Percentiles rank a stretch among this genome's conserved stretches.
These are phyloP conservation scores for Fistulina hepatica DNA, from an alignment of 1,284 basidiomycete genomes.

Conservation along the genomic window DNA sequence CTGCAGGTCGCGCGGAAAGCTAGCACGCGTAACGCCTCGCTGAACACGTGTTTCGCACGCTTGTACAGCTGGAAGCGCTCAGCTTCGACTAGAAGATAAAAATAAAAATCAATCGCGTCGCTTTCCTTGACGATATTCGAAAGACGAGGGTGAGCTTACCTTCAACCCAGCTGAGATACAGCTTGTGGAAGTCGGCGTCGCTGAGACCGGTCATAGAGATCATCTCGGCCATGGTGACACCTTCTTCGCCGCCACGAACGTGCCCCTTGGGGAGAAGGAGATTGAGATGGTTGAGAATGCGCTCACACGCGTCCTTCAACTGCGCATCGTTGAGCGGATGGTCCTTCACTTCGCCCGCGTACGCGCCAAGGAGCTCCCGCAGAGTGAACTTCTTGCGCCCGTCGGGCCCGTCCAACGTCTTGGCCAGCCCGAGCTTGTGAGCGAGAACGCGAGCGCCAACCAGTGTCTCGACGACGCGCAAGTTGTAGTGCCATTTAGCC, in stretches of 20 bases:
- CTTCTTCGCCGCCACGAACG: conserved; percentile 31
- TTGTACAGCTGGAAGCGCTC: conserved; percentile 71
- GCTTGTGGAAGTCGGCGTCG: conserved; percentile 44
- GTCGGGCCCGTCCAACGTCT: conserved; percentile 38
- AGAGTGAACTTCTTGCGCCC: conserved; percentile 33
- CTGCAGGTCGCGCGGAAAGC: conserved; percentile 61
- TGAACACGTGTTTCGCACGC: conserved; percentile 67
- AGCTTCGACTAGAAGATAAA: conserved; percentile 48
- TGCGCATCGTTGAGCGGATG: conserved; percentile 31
- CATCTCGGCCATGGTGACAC: conserved; percentile 66
- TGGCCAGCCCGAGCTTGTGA: conserved; percentile 25
- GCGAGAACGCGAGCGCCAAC: conserved; percentile 68
- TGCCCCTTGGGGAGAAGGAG: conserved; percentile 37
- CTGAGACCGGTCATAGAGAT: conserved; percentile 50
- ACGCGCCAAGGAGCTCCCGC: conserved; percentile 41
- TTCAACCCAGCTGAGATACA: conserved; percentile 70
- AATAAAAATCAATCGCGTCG: conserved; percentile 6
- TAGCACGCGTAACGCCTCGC: conserved; percentile 70
- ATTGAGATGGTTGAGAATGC: conserved; percentile 39
- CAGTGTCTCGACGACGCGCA: conserved; percentile 80
- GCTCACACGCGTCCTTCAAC: conserved; percentile 38
- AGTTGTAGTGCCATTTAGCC: conserved; percentile 72
- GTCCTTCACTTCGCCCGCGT: conserved; percentile 30
- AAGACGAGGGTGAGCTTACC: conserved; percentile 33
- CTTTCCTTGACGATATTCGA: too few relatives aligned